phyloP scores from a whole-genome alignment of 2,329 filamentous ascomycete genomes.

The Xylariales sp. region DNA sequence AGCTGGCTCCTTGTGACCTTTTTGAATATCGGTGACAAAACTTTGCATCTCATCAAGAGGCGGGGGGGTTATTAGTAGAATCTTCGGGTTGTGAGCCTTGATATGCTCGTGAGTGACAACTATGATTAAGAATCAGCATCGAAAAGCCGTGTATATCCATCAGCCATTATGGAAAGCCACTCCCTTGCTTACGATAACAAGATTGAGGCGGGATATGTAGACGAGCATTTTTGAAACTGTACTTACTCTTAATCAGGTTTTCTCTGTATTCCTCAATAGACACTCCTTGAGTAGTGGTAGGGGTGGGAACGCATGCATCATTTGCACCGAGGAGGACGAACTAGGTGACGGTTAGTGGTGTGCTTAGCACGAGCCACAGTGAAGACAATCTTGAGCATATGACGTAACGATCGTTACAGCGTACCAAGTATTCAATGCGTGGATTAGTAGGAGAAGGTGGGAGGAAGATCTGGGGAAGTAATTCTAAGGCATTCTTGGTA shows the following conservation, averaged over 20 bases:
- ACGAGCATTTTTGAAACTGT: not conserved
- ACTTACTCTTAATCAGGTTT: slow-evolving; percentile 67
- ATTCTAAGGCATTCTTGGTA: slow-evolving; percentile 76
- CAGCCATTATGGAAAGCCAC: not conserved
- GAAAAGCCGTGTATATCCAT: slow-evolving; percentile 25
- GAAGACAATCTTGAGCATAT: slow-evolving; percentile 26
- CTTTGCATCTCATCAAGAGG: slow-evolving; percentile 82
- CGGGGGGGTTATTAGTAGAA: slow-evolving; percentile 84
- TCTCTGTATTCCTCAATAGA: slow-evolving; percentile 78
- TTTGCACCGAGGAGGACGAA: slow-evolving; percentile 90
- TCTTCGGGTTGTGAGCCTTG: slow-evolving; percentile 74
- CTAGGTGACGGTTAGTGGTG: slow-evolving; percentile 54
- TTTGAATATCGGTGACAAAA: slow-evolving; percentile 58
- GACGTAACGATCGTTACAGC: slow-evolving; percentile 40
- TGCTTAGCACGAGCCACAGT: slow-evolving; percentile 9
- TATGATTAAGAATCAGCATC: slow-evolving; percentile 70
- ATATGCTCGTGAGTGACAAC: slow-evolving; percentile 78
- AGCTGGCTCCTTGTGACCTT: slow-evolving; percentile 58
- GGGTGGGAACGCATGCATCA: slow-evolving; percentile 77
- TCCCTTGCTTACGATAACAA: not conserved
- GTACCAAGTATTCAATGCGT: slow-evolving; percentile 75
- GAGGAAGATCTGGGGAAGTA: slow-evolving; percentile 78
- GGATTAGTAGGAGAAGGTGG: slow-evolving; percentile 67
- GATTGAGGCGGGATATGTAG: not conserved
- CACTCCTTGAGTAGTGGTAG: slow-evolving; percentile 77